phyloP scores from a whole-genome alignment of 2,329 filamentous ascomycete species.

The Torrubiella hemipterigena region DNA sequence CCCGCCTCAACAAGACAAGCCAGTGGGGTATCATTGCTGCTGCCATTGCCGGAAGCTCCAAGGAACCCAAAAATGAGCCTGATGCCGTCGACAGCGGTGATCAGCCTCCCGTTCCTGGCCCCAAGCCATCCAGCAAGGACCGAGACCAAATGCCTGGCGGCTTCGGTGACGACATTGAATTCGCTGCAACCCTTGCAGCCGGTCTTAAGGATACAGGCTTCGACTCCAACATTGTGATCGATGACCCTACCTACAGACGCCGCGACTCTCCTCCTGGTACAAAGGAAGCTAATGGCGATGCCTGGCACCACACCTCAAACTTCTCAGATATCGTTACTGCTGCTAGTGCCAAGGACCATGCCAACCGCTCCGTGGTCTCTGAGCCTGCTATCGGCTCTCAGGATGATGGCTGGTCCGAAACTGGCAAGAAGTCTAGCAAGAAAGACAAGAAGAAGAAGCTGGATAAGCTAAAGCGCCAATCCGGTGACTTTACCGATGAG shows the following conservation, averaged over 20 bases:
- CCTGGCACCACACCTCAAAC: conserved; percentile 34
- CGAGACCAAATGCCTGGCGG: conserved; percentile 46
- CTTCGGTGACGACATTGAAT: conserved; percentile 56
- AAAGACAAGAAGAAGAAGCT: conserved; percentile 38
- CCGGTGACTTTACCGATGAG: conserved; percentile 13
- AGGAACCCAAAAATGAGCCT: conserved; percentile 22
- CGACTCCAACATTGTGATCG: conserved; percentile 56
- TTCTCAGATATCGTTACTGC: conserved; percentile 34
- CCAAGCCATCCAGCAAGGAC: conserved; percentile 40
- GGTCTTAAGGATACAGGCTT: conserved; percentile 59
- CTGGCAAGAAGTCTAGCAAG: conserved; percentile 26
- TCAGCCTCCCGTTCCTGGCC: conserved; percentile 40
- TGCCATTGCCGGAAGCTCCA: conserved; percentile 31
- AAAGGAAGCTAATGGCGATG: conserved; percentile 29
- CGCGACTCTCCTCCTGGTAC: conserved; percentile 53
- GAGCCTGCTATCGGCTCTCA: conserved; percentile 18
- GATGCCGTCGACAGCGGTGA: conserved; percentile 28
- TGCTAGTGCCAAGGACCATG: conserved; percentile 21
- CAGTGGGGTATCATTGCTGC: conserved; percentile 42
- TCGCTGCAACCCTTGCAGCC: conserved; percentile 57
- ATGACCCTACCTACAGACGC: conserved; percentile 50
- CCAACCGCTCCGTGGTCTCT: conserved; percentile 10
- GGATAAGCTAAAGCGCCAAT: conserved; percentile 27
- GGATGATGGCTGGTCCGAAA: conserved; percentile 13
- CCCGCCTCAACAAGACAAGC: conserved; percentile 25